Conservation (phyloP, 1,284 basidiomycete genomes). For the Microstroma glucosiphilum region DNA sequence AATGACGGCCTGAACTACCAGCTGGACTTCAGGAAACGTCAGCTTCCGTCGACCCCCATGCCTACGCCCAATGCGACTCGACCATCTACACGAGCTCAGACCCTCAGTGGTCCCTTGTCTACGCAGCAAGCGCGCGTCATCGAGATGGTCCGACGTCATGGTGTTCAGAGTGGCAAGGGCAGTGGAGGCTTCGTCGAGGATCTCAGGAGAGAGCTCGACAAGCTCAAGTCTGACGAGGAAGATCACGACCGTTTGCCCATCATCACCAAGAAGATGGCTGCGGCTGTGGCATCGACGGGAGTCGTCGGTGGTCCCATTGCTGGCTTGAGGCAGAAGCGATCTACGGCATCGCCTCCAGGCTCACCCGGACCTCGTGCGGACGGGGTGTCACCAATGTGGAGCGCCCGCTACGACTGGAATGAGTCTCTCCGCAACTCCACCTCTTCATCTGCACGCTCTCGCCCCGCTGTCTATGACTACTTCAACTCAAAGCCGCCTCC, state of each 20-base stretch:
- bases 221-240: constrained; percentile 54
- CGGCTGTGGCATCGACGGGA: not conserved
- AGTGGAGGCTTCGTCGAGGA: constrained; percentile 49
- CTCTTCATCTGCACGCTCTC: constrained; percentile 29
- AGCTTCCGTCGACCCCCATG: constrained; percentile 14
- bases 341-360: constrained; percentile 26
- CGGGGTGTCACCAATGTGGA: constrained; percentile 28
- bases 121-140: constrained; percentile 28
- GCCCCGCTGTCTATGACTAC: constrained; percentile 43
- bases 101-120: not conserved
- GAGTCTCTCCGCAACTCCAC: constrained; percentile 53
- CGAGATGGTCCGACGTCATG: constrained; percentile 34
- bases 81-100: not conserved
- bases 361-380: constrained; percentile 45
- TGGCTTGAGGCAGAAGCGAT: constrained; percentile 4
- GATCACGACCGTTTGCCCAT: constrained; percentile 38
- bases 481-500: constrained; percentile 33
- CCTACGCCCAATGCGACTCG: constrained; percentile 10
- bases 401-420: constrained; percentile 56
- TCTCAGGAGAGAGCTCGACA: constrained; percentile 55
- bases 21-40: constrained; percentile 54
- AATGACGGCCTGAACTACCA: constrained; percentile 75
- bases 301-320: not conserved
- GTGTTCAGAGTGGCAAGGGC: constrained; percentile 44
- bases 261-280: constrained; percentile 1